A percentile compares a stretch with the other conserved stretches of the same genome.
phyloP scores from a whole-genome alignment of 2,329 filamentous ascomycete genomes.

The Trichoderma atroviride region DNA sequence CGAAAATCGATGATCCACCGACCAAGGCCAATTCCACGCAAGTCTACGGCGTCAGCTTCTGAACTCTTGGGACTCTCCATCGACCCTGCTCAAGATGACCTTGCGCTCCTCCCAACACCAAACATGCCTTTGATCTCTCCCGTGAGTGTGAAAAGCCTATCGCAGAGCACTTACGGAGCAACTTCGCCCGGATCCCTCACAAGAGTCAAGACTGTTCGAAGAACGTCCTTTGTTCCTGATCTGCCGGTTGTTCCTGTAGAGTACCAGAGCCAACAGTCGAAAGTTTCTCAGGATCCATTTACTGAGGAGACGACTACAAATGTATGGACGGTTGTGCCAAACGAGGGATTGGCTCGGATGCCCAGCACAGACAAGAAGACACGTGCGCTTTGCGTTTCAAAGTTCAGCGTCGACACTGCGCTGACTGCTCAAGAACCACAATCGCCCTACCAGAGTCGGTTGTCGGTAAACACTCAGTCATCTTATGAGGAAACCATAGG shows the following conservation, averaged over 20 bases:
- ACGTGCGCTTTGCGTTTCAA: slow-evolving; percentile 33
- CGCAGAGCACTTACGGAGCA: slow-evolving; percentile 4
- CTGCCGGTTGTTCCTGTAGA: slow-evolving; percentile 18
- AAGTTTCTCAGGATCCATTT: neutral
- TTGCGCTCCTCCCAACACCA: neutral
- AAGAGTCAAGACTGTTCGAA: slow-evolving; percentile 15
- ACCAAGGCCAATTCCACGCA: slow-evolving; percentile 59
- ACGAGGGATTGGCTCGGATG: neutral
- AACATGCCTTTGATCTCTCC: slow-evolving; percentile 10
- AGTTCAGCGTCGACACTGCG: slow-evolving; percentile 39
- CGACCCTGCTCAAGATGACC: neutral
- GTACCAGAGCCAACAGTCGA: slow-evolving; percentile 9
- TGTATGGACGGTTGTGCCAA: slow-evolving; percentile 16
- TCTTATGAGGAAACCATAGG: slow-evolving; percentile 43
- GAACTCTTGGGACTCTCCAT: neutral
- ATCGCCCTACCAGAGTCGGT: slow-evolving; percentile 1
- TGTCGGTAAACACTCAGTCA: slow-evolving; percentile 22
- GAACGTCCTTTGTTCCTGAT: slow-evolving; percentile 15
- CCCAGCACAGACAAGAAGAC: neutral
- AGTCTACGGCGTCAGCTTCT: slow-evolving; percentile 38
- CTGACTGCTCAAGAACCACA: slow-evolving; percentile 27
- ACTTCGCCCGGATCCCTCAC: slow-evolving; percentile 6
- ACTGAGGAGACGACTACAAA: neutral
- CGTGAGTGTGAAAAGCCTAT: slow-evolving; percentile 7
- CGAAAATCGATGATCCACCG: slow-evolving; percentile 54